Evolutionary conservation across 1,284 basidiomycete species (phyloP).

Genomic region (Papiliotrema nemorosa): DNA sequence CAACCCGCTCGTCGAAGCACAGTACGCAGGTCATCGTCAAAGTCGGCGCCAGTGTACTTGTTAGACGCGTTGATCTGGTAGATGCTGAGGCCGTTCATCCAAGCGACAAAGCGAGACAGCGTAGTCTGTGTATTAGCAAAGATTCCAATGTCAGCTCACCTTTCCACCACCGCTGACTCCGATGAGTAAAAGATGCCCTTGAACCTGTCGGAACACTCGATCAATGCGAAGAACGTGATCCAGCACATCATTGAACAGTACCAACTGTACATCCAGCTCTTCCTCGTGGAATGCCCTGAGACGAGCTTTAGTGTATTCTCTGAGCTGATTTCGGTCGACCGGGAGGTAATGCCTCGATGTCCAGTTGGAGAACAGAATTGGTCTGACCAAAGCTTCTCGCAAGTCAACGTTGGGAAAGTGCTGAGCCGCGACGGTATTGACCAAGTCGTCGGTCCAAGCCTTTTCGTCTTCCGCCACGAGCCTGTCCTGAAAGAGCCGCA

Average conservation of each 20-base stretch:
- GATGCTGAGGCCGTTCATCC: slow-evolving; percentile 98
- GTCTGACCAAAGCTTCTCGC: slow-evolving; percentile 76
- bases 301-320: slow-evolving; percentile 95
- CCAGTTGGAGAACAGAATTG: slow-evolving; percentile 98
- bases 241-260: slow-evolving; percentile 96
- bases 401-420: slow-evolving; percentile 91
- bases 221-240: slow-evolving; percentile 97
- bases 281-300: slow-evolving; percentile 95
- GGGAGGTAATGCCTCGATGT: slow-evolving; percentile 96
- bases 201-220: slow-evolving; percentile 97
- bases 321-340: slow-evolving; percentile 85
- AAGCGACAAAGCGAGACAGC: slow-evolving; percentile 95
- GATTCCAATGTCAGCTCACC: slow-evolving; percentile 53
- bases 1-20: slow-evolving; percentile 92
- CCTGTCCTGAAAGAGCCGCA: slow-evolving; percentile 97
- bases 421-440: slow-evolving; percentile 76
- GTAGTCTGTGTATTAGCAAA: slow-evolving; percentile 66
- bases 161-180: slow-evolving; percentile 98
- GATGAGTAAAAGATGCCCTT: slow-evolving; percentile 93
- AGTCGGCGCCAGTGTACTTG: slow-evolving; percentile 96
- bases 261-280: slow-evolving; percentile 96
- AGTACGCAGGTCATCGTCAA: slow-evolving; percentile 92
- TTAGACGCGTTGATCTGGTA: slow-evolving; percentile 99
- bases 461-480: slow-evolving; percentile 88
- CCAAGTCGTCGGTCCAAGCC: slow-evolving; percentile 89